Evolutionary conservation across 768 basidiomycete genomes (phyloP).

Genomic region (Gymnopilus dilepis): DNA sequence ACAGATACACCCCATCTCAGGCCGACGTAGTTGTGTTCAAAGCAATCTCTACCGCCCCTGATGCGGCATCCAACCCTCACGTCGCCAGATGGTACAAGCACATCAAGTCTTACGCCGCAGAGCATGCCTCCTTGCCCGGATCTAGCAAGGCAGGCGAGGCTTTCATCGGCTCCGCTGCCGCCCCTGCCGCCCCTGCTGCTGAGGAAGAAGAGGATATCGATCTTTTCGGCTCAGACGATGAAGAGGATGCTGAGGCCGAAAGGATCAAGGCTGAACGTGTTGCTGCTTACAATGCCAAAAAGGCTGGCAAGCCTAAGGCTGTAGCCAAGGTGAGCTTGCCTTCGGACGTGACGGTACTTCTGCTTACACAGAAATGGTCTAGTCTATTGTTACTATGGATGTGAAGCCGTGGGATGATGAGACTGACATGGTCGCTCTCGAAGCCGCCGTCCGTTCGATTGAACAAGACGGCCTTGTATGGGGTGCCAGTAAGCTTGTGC

Average conservation of each 20-base stretch:
- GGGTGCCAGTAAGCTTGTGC: slow-evolving; percentile 92
- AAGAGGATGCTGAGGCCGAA: slow-evolving; percentile 86
- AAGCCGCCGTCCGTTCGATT: slow-evolving; percentile 83
- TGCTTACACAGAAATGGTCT: no score
- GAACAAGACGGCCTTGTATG: slow-evolving; percentile 92
- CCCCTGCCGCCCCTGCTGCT: slow-evolving; percentile 50
- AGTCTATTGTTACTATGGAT: slow-evolving; percentile 98
- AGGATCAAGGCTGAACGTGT: slow-evolving; percentile 90
- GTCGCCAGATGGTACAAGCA: slow-evolving; percentile 93
- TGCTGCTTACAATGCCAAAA: slow-evolving; percentile 91
- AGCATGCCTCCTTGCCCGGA: slow-evolving; percentile 81
- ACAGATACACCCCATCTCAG: slow-evolving; percentile 89
- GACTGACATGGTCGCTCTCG: slow-evolving; percentile 93
- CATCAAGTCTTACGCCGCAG: slow-evolving; percentile 84
- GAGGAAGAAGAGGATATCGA: slow-evolving; percentile 83
- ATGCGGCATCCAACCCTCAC: slow-evolving; percentile 69
- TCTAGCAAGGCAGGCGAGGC: slow-evolving; percentile 82
- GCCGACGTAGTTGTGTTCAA: slow-evolving; percentile 94
- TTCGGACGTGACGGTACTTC: no score
- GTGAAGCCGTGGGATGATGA: slow-evolving; percentile 99
- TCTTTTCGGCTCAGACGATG: slow-evolving; percentile 87
- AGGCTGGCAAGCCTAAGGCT: slow-evolving; percentile 88
- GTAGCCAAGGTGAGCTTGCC: slow-evolving; percentile 79
- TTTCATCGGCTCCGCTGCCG: slow-evolving; percentile 60
- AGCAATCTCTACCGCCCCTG: slow-evolving; percentile 69